phyloP scores from a whole-genome alignment of 768 basidiomycete genomes.

The Leccinum subtestaceum region DNA sequence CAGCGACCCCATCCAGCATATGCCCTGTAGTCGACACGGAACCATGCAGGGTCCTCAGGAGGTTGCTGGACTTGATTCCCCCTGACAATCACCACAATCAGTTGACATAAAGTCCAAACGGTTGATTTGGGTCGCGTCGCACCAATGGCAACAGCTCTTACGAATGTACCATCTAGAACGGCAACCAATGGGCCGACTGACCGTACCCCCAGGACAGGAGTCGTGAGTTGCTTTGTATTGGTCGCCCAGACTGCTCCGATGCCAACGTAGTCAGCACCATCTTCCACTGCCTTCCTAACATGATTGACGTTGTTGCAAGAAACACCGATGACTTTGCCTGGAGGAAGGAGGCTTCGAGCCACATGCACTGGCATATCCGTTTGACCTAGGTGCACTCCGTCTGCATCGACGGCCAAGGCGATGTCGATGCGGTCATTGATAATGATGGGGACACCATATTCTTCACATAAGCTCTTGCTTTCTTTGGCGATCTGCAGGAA shows the following conservation, averaged over 20 bases:
- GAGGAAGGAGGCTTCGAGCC: conserved; percentile 67
- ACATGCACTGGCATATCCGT: conserved; percentile 71
- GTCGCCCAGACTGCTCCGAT: conserved; percentile 85
- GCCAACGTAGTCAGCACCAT: conserved; percentile 81
- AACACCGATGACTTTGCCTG: conserved; percentile 72
- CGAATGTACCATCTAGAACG: conserved; percentile 55
- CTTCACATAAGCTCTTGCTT: conserved; percentile 70
- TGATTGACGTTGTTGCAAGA: conserved; percentile 72
- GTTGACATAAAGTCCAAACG: background rate
- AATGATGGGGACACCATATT: conserved; percentile 76
- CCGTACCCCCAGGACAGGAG: conserved; percentile 64
- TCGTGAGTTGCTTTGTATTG: conserved; percentile 69
- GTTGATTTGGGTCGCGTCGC: conserved; percentile 15
- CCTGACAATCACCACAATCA: conserved; percentile 43
- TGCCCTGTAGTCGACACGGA: conserved; percentile 56
- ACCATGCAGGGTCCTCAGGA: conserved; percentile 73
- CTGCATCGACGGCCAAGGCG: conserved; percentile 70
- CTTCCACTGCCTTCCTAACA: conserved; percentile 55
- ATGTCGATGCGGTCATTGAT: conserved; percentile 91
- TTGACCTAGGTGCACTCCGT: conserved; percentile 89
- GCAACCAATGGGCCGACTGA: conserved; percentile 67
- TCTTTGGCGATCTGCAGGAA: conserved; percentile 72
- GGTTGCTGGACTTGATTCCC: conserved; percentile 79
- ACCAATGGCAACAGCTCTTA: conserved; percentile 89
- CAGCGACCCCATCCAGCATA: conserved; percentile 76